Evolutionary conservation across 352 stramenopile genomes (phyloP).

Genomic region (Pythium oligandrum): DNA sequence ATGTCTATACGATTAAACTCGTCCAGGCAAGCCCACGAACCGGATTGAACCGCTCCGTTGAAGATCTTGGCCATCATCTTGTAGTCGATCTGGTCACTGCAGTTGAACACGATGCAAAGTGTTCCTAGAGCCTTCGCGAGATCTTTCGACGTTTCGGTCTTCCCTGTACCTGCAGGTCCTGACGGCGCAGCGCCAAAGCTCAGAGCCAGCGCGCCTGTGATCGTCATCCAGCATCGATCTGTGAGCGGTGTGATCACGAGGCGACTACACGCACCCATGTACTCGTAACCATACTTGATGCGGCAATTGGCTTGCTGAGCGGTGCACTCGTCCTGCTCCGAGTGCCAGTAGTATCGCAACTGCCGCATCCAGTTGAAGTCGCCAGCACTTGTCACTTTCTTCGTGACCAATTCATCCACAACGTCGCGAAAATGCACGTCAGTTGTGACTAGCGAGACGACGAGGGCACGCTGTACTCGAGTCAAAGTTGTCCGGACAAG

Average conservation of each 20-base stretch:
- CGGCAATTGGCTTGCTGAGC: conserved; percentile 60
- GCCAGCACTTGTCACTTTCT: conserved; percentile 35
- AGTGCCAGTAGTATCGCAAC: conserved; percentile 70
- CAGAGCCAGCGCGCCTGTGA: conserved; percentile 86
- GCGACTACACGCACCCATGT: conserved; percentile 86
- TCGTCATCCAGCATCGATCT: conserved; percentile 92
- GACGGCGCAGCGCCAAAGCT: conserved; percentile 86
- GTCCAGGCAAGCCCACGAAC: conserved; percentile 83
- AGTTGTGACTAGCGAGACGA: conserved; percentile 70
- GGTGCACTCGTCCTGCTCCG: conserved; percentile 55
- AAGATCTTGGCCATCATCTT: conserved; percentile 87
- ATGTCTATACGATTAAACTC: conserved; percentile 91
- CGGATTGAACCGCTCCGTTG: conserved; percentile 72
- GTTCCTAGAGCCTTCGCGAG: conserved; percentile 89
- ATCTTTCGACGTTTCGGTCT: conserved; percentile 95
- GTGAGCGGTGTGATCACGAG: conserved; percentile 93
- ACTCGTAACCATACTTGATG: conserved; percentile 89
- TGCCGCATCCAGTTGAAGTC: conserved; percentile 80
- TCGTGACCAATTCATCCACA: conserved; percentile 52
- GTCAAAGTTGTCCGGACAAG: conserved; percentile 60
- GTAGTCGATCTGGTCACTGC: conserved; percentile 93
- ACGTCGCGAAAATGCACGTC: conserved; percentile 80
- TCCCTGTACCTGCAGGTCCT: conserved; percentile 87
- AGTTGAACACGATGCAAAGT: conserved; percentile 95
- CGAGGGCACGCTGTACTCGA: conserved; percentile 42